phyloP scores from a whole-genome alignment of 257 asterid genomes.

The Scutellaria baicalensis region DNA sequence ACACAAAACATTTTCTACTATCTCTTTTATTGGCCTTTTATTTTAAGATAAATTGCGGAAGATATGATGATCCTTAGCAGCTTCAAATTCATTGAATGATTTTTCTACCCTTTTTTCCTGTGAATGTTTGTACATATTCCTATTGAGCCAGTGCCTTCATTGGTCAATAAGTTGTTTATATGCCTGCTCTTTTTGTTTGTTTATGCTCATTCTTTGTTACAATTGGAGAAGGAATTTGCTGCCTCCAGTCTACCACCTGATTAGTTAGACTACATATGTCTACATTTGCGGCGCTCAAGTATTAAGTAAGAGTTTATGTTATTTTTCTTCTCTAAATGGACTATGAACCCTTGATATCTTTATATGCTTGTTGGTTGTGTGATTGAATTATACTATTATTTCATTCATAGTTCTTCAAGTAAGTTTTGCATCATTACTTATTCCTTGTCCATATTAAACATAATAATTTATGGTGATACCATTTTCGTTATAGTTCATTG shows the following conservation, averaged over 20 bases:
- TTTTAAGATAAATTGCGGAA: neutral
- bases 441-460: neutral
- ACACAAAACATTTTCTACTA: neutral
- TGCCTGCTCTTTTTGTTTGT: neutral
- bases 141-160: neutral
- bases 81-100: neutral
- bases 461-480: neutral
- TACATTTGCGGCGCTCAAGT: constrained; percentile 20
- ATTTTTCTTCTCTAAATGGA: neutral
- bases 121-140: neutral
- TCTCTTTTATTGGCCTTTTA: neutral
- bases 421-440: neutral
- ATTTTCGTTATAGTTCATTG: neutral
- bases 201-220: constrained; percentile 20
- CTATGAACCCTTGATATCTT: neutral
- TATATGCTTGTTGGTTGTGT: neutral
- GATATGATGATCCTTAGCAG: neutral
- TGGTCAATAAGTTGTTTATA: neutral
- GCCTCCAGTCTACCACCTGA: constrained; percentile 39
- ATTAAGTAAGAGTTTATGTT: constrained; percentile 30
- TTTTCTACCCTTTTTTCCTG: neutral
- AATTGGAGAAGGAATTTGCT: constrained; percentile 31
- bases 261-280: constrained; percentile 27
- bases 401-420: neutral
- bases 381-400: neutral